Evolutionary conservation across 805 yeast species (phyloP), one percentile per base, ranked within the genome.

Genomic region (Sugiyamaella lignohabitans): DNA sequence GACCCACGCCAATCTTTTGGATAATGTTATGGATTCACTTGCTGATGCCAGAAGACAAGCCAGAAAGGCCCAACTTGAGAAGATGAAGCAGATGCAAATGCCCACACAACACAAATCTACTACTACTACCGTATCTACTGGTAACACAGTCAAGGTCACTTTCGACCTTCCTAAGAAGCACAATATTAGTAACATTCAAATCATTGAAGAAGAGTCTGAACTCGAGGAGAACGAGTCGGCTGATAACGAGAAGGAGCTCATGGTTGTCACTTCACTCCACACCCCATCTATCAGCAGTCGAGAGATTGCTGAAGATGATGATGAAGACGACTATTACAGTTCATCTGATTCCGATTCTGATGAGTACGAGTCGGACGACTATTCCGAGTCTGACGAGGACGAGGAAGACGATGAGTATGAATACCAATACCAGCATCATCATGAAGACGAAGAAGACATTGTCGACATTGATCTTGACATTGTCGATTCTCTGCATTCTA

Each of bases 1-100:
- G 2, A 72, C 79, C 36, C 88, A 83, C 62, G 87, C 88, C 18
- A 83, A 82, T 61, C 66, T 83, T 68, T 70, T 82, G 52, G 88
- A 83, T 58, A 71, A 69, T 51, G 60, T 82, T 44, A 79, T 83
- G 75, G 85, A 77, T 46, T 49, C 62, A 53, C 46, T 62, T 47
- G 46, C 58, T 14, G 44, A 27, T 4, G 48, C 39, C 3, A 40
- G 48, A 18, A 30, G 22, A 24, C 46, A 42, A 51, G 54, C 43
- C 40, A 54, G 42, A 53, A 51, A 48, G 46, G 55, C 50, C 29
- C 53, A 51, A 42, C 30, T 40, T 44, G 47, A 46, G 39, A 55
- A 54, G 39, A 57, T 50, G 37, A 32, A 20, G 32, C 48, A 42
- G 53, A n/a, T 42, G 37, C 36, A 24, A 42, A n/a, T 29, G 18